Percentiles rank a stretch among this genome's conserved stretches.
Evolutionary conservation across 306 rosid genomes (phyloP).

Genomic region (Vigna angularis): DNA sequence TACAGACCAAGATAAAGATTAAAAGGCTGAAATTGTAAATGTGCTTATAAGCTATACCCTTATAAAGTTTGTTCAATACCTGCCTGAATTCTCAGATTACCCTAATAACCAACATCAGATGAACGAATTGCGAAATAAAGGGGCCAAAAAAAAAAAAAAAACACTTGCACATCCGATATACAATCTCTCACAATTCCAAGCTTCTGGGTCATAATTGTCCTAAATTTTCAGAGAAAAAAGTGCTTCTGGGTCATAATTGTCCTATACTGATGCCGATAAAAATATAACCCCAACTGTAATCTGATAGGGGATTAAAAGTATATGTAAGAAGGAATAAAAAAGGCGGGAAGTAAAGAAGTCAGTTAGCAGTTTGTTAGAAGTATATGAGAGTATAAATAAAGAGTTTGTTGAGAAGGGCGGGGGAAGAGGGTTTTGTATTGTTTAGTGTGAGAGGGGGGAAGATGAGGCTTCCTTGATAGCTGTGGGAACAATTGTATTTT

Average conservation of each 20-base stretch:
- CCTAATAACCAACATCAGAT: neutral
- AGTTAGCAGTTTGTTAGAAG: too few species aligned
- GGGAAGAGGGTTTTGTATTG: too few species aligned
- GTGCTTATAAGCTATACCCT: neutral
- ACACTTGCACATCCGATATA: neutral
- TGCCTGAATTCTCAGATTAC: neutral
- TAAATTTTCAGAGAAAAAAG: neutral
- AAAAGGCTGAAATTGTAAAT: too few species aligned
- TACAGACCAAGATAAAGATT: neutral
- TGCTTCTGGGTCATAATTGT: neutral
- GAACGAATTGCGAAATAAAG: neutral
- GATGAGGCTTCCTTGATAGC: too few species aligned
- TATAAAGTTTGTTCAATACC: conserved; percentile 1
- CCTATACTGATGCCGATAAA: too few species aligned
- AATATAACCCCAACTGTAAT: neutral
- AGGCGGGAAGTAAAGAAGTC: too few species aligned
- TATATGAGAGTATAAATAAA: too few species aligned
- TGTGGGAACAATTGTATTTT: too few species aligned
- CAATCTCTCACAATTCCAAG: neutral
- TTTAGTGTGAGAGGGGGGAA: too few species aligned
- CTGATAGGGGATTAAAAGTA: too few species aligned
- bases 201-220: conserved; percentile 1
- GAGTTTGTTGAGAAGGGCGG: too few species aligned
- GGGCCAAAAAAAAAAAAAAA: neutral
- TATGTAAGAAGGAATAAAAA: too few species aligned